These are phyloP conservation scores for Globisporangium orthogonon DNA, from an alignment of 352 stramenopile species.

Conservation along the genomic window DNA sequence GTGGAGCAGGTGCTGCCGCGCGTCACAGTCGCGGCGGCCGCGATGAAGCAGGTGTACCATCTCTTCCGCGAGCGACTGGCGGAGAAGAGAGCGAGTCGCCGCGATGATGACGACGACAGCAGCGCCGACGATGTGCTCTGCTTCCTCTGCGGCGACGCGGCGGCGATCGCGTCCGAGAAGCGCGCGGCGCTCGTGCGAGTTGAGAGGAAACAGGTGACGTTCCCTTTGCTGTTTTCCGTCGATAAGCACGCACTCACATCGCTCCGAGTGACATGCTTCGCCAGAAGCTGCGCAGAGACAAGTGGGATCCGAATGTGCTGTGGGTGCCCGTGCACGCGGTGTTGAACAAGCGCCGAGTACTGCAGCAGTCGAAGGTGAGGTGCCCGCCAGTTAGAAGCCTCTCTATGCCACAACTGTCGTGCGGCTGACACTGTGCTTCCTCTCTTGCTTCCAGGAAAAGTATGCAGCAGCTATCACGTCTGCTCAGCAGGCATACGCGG, in stretches of 20 bases:
- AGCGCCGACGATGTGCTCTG: conserved; percentile 19
- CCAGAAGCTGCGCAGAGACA: conserved; percentile 11
- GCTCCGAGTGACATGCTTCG: conserved; percentile 1
- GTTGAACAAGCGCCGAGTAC: conserved; percentile 1
- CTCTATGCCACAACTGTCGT: neutral
- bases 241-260: neutral
- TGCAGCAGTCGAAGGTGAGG: conserved; percentile 11
- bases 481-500: conserved; percentile 23
- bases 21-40: conserved; percentile 29
- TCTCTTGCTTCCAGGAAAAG: conserved; percentile 12
- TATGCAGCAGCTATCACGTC: conserved; percentile 26
- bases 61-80: conserved; percentile 14
- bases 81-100: neutral
- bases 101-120: conserved; percentile 2
- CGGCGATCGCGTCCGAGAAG: conserved; percentile 6
- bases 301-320: conserved; percentile 12
- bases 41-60: conserved; percentile 47
- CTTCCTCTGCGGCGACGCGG: conserved; percentile 29
- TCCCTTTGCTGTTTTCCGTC: neutral
- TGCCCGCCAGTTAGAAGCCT: neutral
- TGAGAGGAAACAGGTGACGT: conserved; percentile 20
- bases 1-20: conserved; percentile 40
- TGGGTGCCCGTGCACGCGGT: conserved; percentile 31
- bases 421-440: neutral
- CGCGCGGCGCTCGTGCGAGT: conserved; percentile 15